Evolutionary conservation across 176 grass and related monocot genomes (phyloP).

Genomic region (Zea luxurians): DNA sequence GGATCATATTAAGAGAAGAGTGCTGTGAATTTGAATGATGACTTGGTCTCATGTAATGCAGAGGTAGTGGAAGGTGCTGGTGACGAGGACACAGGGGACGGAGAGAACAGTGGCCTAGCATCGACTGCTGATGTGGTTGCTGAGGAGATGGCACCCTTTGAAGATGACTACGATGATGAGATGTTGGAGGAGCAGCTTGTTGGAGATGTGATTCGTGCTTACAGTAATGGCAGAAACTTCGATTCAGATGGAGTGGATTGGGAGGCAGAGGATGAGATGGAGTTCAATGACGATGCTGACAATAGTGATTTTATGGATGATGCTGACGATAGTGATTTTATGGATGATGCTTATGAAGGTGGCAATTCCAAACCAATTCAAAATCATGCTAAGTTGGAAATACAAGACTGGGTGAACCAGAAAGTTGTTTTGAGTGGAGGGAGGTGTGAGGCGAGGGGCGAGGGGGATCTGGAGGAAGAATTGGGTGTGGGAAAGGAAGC

Average conservation of each 20-base stretch:
- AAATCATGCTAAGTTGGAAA: conserved; percentile 18
- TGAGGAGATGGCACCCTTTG: conserved; percentile 29
- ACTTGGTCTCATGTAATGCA: conserved; percentile 19
- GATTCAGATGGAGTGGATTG: conserved; percentile 44
- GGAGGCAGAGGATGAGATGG: conserved; percentile 45
- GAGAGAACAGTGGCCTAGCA: conserved; percentile 2
- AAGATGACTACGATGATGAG: conserved; percentile 47
- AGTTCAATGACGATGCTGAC: conserved; percentile 35
- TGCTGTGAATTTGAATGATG: conserved; percentile 12
- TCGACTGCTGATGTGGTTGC: background rate
- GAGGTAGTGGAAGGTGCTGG: background rate
- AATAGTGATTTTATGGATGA: background rate
- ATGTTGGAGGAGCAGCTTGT: conserved; percentile 50
- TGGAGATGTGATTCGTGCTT: conserved; percentile 49
- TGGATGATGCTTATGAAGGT: conserved; percentile 30
- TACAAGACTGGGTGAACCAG: conserved; percentile 20
- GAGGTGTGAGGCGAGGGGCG: background rate
- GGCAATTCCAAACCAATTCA: conserved; percentile 16
- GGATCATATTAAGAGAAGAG: background rate
- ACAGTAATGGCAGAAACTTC: conserved; percentile 52
- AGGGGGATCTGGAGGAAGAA: background rate
- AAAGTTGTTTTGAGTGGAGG: conserved; percentile 21
- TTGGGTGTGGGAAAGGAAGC: conserved; percentile 15
- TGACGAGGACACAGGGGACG: background rate
- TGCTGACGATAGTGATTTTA: background rate